A percentile compares a stretch with the other conserved stretches of the same genome.
phyloP scores from a whole-genome alignment of 1,284 basidiomycete genomes.

The Ceratobasidium sp. region DNA sequence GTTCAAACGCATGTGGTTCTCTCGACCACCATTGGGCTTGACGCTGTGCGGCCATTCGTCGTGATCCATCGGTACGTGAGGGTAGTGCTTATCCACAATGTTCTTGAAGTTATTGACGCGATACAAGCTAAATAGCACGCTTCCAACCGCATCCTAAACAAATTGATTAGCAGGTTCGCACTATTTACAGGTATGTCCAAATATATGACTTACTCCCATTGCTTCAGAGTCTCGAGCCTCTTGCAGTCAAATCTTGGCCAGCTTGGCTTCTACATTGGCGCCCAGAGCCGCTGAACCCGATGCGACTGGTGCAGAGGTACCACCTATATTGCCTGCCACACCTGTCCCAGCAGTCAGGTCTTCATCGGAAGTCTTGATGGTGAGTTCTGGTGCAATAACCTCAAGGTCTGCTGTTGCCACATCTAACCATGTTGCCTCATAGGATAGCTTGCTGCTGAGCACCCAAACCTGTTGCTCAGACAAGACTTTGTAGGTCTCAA shows the following conservation, averaged over 20 bases:
- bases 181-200: too few species aligned
- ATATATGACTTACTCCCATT: not conserved
- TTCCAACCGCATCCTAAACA: not conserved
- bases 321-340: too few species aligned
- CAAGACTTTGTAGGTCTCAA: not conserved
- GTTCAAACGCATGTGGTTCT: not conserved
- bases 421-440: not conserved
- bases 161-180: not conserved
- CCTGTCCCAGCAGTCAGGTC: not conserved
- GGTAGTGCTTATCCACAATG: slow-evolving; percentile 3
- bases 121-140: not conserved
- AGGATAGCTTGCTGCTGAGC: not conserved
- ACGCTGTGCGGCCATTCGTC: not conserved
- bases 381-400: not conserved
- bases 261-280: not conserved
- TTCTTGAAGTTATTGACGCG: slow-evolving; percentile 6
- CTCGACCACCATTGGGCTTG: not conserved
- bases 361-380: not conserved
- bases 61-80: not conserved
- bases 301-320: not conserved
- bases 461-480: not conserved
- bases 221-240: not conserved
- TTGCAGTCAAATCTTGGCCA: not conserved
- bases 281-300: not conserved
- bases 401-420: not conserved